phyloP scores from a whole-genome alignment of 2,329 filamentous ascomycete species.

The Scedosporium dehoogii region DNA sequence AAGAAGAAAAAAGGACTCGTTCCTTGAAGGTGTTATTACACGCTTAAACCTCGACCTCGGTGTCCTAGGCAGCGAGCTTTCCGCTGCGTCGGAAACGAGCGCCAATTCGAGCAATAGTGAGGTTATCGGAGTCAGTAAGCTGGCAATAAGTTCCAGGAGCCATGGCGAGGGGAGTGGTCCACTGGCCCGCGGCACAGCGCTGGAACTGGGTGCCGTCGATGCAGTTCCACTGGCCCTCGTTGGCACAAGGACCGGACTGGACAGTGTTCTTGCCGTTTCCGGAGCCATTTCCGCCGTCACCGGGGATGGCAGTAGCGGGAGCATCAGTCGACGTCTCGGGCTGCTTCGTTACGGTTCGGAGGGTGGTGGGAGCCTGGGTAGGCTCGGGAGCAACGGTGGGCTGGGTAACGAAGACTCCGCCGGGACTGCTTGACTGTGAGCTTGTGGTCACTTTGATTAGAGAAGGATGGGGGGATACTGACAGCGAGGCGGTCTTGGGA shows the following conservation, averaged over 20 bases:
- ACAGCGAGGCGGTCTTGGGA: constrained; percentile 14
- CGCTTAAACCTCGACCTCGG: not conserved
- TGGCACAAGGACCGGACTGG: constrained; percentile 26
- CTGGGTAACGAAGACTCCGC: constrained; percentile 30
- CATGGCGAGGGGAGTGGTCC: constrained; percentile 39
- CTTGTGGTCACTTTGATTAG: not conserved
- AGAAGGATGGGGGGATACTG: constrained; percentile 12
- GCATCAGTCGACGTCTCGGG: constrained; percentile 9
- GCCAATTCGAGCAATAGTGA: constrained; percentile 12
- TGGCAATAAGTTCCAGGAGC: constrained; percentile 43
- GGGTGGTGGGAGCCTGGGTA: constrained; percentile 3
- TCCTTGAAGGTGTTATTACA: not conserved
- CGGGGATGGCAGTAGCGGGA: constrained; percentile 11
- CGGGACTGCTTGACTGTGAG: constrained; percentile 22
- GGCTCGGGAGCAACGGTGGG: constrained; percentile 7
- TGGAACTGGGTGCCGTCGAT: constrained; percentile 46
- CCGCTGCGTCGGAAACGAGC: not conserved
- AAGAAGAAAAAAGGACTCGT: not conserved
- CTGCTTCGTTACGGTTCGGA: constrained; percentile 13
- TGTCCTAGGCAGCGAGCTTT: not conserved
- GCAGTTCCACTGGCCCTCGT: constrained; percentile 51
- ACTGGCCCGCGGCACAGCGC: constrained; percentile 50
- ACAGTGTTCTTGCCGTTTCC: constrained; percentile 10
- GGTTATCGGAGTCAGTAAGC: constrained; percentile 16
- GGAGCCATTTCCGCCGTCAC: constrained; percentile 8